Conservation (phyloP, 2,329 filamentous ascomycete species). For the Dactylonectria macrodidyma region DNA sequence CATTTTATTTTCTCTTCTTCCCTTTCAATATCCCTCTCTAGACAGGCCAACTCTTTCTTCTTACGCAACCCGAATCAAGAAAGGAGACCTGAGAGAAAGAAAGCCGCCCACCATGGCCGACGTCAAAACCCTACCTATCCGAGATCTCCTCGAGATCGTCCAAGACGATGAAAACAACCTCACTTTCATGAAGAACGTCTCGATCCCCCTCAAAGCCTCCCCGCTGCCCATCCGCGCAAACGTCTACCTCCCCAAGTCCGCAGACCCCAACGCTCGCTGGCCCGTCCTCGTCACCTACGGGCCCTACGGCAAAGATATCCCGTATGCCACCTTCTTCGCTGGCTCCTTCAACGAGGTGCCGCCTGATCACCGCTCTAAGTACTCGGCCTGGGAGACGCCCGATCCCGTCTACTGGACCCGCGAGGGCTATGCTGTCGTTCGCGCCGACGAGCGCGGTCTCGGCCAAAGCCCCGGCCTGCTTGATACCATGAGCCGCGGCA, state of each 20-base stretch:
- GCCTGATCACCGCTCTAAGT: constrained; percentile 65
- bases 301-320: constrained; percentile 29
- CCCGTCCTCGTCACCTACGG: constrained; percentile 31
- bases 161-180: constrained; percentile 26
- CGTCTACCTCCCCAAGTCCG: constrained; percentile 54
- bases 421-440: constrained; percentile 69
- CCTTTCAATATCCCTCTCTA: constrained; percentile 4
- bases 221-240: constrained; percentile 13
- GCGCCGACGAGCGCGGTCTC: constrained; percentile 65
- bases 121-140: constrained; percentile 25
- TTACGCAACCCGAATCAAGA: background rate
- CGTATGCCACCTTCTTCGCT: constrained; percentile 23
- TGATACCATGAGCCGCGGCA: constrained; percentile 65
- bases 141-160: constrained; percentile 24
- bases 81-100: background rate
- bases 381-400: constrained; percentile 73
- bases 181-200: constrained; percentile 31
- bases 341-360: constrained; percentile 65
- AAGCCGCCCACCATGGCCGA: constrained; percentile 23
- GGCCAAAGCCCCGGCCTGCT: constrained; percentile 64
- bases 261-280: constrained; percentile 15
- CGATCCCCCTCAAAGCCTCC: constrained; percentile 26
- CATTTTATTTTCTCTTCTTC: background rate
- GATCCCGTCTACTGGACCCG: constrained; percentile 70
- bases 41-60: background rate